Conservation (phyloP, 2,329 filamentous ascomycete species). For the Hymenoscyphus salicellus region DNA sequence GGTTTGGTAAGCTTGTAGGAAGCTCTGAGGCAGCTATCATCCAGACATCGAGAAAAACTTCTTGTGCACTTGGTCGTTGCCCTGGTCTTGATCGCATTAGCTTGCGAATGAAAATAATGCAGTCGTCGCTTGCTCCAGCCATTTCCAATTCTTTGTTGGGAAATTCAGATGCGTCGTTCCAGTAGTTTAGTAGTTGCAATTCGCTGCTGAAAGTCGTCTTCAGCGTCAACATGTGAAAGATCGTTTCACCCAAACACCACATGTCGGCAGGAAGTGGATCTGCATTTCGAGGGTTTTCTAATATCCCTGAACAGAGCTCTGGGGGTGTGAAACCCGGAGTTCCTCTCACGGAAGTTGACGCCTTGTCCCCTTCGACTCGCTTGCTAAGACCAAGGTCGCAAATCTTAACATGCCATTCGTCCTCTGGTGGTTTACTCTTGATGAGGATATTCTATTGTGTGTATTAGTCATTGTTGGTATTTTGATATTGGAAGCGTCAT, state of each 20-base stretch:
- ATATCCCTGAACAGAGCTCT: background rate
- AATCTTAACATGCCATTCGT: constrained; percentile 3
- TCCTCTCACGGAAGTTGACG: background rate
- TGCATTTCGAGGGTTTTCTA: background rate
- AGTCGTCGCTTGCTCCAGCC: background rate
- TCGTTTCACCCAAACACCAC: background rate
- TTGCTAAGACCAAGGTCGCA: constrained; percentile 3
- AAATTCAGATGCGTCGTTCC: background rate
- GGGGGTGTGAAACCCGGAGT: background rate
- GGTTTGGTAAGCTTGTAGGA: background rate
- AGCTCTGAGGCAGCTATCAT: background rate
- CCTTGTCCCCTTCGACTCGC: background rate
- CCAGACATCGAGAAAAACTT: background rate
- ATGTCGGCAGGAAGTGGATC: background rate
- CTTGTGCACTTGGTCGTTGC: background rate
- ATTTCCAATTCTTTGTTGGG: background rate
- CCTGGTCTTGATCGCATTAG: background rate
- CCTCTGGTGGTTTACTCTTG: background rate
- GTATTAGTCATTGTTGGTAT: background rate
- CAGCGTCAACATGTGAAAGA: background rate
- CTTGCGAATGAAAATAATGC: background rate
- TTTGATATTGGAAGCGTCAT: background rate
- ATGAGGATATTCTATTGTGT: background rate
- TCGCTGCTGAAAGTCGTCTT: background rate
- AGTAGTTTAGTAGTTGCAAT: background rate